Percentiles rank a stretch among this genome's conserved stretches.
Evolutionary conservation across 257 asterid species (phyloP).

Genomic region (Nicotiana noctiflora): DNA sequence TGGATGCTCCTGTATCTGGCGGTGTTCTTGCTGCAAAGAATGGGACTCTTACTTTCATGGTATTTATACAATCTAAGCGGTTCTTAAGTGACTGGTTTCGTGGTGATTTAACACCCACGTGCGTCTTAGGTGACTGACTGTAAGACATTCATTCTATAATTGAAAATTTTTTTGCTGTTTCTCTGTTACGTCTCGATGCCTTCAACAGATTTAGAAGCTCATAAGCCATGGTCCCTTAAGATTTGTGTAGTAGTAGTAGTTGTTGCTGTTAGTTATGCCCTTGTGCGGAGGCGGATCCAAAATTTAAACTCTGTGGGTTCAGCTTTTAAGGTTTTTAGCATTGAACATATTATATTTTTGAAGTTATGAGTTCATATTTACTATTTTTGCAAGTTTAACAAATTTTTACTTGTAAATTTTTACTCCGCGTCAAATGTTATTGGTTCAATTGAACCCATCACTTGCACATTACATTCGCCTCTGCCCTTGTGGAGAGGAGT

Average conservation of each 20-base stretch:
- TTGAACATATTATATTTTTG: too few relatives aligned
- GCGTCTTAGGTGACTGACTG: not conserved
- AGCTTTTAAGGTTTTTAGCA: too few relatives aligned
- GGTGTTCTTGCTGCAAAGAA: conserved; percentile 83
- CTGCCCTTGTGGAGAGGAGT: not conserved
- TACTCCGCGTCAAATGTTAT: too few relatives aligned
- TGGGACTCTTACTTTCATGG: conserved; percentile 97
- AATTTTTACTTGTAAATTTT: too few relatives aligned
- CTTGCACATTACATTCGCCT: too few relatives aligned
- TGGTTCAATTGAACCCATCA: too few relatives aligned
- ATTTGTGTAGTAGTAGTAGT: not conserved
- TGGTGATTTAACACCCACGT: not conserved
- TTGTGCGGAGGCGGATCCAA: not conserved
- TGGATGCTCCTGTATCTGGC: conserved; percentile 99
- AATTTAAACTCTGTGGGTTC: too few relatives aligned
- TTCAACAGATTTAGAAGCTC: not conserved
- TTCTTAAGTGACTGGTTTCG: not conserved
- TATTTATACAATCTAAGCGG: conserved; percentile 16
- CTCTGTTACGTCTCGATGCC: not conserved
- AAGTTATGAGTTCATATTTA: too few relatives aligned
- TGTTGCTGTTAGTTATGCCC: not conserved
- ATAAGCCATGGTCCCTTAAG: not conserved
- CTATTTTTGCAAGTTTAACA: too few relatives aligned
- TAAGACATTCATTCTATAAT: not conserved
- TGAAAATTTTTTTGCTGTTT: not conserved